Base-by-base conservation (phyloP, 352 stramenopile species). In the Pythium periplocum region DNA sequence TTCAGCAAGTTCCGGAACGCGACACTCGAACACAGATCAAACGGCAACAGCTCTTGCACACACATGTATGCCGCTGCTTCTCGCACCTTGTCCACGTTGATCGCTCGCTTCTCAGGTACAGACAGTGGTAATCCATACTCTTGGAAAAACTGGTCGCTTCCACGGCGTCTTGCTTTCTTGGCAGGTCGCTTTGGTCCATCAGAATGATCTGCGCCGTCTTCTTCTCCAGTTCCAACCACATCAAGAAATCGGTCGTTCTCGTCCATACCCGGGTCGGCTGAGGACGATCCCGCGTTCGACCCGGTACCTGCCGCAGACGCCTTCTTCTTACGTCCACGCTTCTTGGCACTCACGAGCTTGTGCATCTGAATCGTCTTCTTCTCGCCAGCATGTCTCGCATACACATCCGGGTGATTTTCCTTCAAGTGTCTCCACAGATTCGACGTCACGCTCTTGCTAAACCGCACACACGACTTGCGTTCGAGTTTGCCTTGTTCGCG, bases 381-480 rank as follows among this genome's bases (percentile, higher is more conserved):
- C 62, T 91, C 80, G 6, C 69, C 59, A 10, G 70, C 68, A 57
- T 87, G 75, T 49, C 85, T 86, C 45, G 66, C 74, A 64, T 91
- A 91, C 36, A 89, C 69, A 3, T 75, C 60, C n/a, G 73, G 78
- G 48, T 91, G 80, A 64, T 91, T 89, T 48, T 91, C 80, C 55
- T 87, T 87, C 34, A 91, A 57, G 48, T 91, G 80, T 45, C 80
- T 75, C 80, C 80, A 91, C 47, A 91, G 55, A 63, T 91, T 91
- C 17, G 80, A 91, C 46, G 80, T 91, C 44, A 91, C 80, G 57
- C 80, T 91, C 65, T 91, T 91, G 62, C 80, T 89, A 49, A 91
- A 91, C 45, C 78, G 68, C 46, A 91, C 80, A 37, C 62, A 81
- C 33, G 72, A 64, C 57, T 89, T 88, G 64, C 78, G 75, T 48